Base-by-base conservation (phyloP, 2,329 filamentous ascomycete genomes). In the Cercospora sp. region DNA sequence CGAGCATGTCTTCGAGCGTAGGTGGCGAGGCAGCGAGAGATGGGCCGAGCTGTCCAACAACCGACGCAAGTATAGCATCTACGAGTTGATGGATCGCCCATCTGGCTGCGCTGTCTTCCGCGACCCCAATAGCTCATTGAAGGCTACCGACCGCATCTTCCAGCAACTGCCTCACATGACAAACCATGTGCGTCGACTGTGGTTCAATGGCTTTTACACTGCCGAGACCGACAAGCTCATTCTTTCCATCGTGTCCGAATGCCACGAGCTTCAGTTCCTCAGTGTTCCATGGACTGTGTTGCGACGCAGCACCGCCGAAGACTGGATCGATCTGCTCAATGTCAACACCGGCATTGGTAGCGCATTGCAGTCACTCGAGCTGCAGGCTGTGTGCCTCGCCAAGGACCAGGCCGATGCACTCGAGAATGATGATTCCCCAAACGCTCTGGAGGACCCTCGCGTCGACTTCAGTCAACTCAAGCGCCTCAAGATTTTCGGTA, bases 181-280 rank as follows among this genome's bases (percentile, higher is more conserved):
- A 3, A 77, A 79, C 24, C 81, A 84, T 72, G 84, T 86, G 65
- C 82, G 81, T 65, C 82, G 84, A 57, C 79, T 86, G 73, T 86
- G 84, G 83, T 85, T 86, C 75, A 82, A 86, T 66, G 85, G 84
- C 61, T 85, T 86, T 75, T 83, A 86, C 76, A 81, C 81, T 6
- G 79, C 82, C 58, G 81, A 85, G 70, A 85, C 84, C 4, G 83
- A 85, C 72, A 78, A 79, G 32, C 78, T 84, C 68, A 82, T 86
- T 62, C 83, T 85, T 67, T 78, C 81, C 16, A 81, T 83, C 58
- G 77, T 86, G 37, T 78, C 79, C 66, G 81, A 80, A 71, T 86
- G 84, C 76, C 76, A 74, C 45, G 81, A 82, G 67, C 77, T 86
- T 16, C 80, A 81, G 9, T 82, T 81, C 51, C 76, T 85, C 26